A percentile compares a stretch with the other conserved stretches of the same genome.
phyloP scores from a whole-genome alignment of 192 early-diverging fungal genomes.

The Radiomyces spectabilis region DNA sequence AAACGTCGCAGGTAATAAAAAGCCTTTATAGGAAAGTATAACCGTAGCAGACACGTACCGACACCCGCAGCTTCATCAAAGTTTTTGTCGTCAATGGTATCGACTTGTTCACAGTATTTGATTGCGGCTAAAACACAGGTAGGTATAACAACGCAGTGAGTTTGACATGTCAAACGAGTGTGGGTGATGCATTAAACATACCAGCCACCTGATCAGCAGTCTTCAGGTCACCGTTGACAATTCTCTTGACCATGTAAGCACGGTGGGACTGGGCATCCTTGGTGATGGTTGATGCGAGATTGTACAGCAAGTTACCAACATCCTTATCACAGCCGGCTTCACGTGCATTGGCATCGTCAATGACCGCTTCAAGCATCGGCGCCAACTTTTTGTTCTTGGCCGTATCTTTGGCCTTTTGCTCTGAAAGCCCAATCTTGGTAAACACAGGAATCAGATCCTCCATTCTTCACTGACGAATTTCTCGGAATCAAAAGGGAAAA shows the following conservation, averaged over 20 bases:
- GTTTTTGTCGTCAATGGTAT: constrained; percentile 52
- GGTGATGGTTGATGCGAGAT: constrained; percentile 80
- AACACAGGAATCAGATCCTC: constrained; percentile 62
- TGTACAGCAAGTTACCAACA: constrained; percentile 75
- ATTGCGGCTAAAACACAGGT: constrained; percentile 79
- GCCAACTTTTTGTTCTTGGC: constrained; percentile 95
- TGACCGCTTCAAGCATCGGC: constrained; percentile 62
- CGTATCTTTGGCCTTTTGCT: constrained; percentile 90
- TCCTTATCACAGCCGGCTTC: constrained; percentile 42
- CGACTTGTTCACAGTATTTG: constrained; percentile 69
- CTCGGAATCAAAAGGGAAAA: no score
- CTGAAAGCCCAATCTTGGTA: constrained; percentile 80
- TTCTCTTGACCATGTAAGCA: constrained; percentile 75
- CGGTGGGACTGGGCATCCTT: constrained; percentile 68
- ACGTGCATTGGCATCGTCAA: constrained; percentile 55
- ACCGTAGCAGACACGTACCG: no score
- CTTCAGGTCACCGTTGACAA: constrained; percentile 59
- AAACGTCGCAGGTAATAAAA: no score
- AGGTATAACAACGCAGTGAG: no score
- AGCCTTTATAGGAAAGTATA: no score
- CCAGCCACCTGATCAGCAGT: constrained; percentile 83
- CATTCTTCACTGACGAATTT: no score
- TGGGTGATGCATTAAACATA: constrained; percentile 31
- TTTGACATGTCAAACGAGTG: no score
- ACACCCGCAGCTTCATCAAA: constrained; percentile 92